These are phyloP conservation scores for Cadophora sp. DNA, from an alignment of 2,329 filamentous ascomycete genomes.

Conservation along the genomic window DNA sequence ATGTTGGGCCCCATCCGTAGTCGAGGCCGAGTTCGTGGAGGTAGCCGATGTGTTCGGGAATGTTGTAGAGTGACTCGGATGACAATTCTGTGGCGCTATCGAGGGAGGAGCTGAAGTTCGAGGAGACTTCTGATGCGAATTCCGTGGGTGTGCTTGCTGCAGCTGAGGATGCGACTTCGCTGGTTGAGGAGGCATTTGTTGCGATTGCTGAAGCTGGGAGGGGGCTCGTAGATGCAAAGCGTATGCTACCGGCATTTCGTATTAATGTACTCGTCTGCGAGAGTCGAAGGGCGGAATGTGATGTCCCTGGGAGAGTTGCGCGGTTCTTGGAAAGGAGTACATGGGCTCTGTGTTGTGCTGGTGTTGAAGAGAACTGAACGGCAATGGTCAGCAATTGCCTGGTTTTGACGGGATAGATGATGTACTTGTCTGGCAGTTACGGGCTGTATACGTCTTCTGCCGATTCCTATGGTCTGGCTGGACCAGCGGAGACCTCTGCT, in stretches of 20 bases:
- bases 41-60: constrained; percentile 76
- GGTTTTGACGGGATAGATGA: constrained; percentile 9
- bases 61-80: constrained; percentile 31
- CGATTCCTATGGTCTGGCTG: constrained; percentile 49
- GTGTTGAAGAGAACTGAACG: constrained; percentile 43
- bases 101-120: constrained; percentile 30
- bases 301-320: constrained; percentile 29
- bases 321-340: constrained; percentile 36
- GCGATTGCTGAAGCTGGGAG: constrained; percentile 25
- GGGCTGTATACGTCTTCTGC: constrained; percentile 45
- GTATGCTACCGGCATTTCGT: constrained; percentile 37
- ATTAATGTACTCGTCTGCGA: constrained; percentile 33
- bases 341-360: constrained; percentile 37
- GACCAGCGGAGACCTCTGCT: constrained; percentile 59
- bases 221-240: constrained; percentile 41
- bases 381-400: constrained; percentile 30
- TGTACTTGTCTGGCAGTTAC: constrained; percentile 45
- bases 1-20: constrained; percentile 82
- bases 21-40: constrained; percentile 83
- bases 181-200: constrained; percentile 20
- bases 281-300: constrained; percentile 27
- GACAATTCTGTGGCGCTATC: constrained; percentile 34
- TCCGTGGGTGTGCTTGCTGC: constrained; percentile 9
- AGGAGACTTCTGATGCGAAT: constrained; percentile 7
- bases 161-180: constrained; percentile 24